Evolutionary conservation across 1,284 basidiomycete species (phyloP).

Genomic region (Trichosporon ovoides): DNA sequence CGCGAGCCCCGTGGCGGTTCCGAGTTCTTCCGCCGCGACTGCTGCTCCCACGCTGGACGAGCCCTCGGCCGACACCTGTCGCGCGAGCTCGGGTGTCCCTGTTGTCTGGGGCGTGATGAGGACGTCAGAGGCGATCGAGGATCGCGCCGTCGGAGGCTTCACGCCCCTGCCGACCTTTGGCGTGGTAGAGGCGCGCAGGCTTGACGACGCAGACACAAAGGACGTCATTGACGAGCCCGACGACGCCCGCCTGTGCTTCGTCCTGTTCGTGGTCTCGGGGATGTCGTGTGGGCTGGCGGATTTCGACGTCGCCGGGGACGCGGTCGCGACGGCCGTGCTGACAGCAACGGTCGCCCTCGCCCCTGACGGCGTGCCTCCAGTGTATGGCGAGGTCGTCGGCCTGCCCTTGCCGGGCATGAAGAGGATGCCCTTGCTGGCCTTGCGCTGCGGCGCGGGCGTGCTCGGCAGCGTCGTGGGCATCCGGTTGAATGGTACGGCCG

Average conservation of each 20-base stretch:
- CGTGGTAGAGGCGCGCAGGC: neutral
- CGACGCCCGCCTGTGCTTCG: slow-evolving; percentile 1
- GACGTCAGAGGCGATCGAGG: neutral
- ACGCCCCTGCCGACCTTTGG: neutral
- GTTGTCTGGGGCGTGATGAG: neutral
- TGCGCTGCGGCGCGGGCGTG: neutral
- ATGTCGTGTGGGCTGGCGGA: neutral
- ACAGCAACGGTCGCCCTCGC: neutral
- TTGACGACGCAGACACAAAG: neutral
- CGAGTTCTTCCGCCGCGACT: slow-evolving; percentile 1
- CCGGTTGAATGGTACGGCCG: neutral
- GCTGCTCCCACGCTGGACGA: neutral
- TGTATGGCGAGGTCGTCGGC: neutral
- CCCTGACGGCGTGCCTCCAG: neutral
- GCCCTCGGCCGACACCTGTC: neutral
- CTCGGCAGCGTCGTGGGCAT: neutral
- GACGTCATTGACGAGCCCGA: neutral
- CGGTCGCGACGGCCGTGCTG: slow-evolving; percentile 1
- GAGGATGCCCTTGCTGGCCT: neutral
- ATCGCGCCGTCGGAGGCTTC: neutral
- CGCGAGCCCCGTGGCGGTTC: slow-evolving; percentile 1
- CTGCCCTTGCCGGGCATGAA: slow-evolving; percentile 2
- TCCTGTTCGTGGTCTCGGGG: neutral
- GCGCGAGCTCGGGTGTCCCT: neutral
- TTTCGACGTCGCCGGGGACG: neutral